Base-by-base conservation (phyloP, 2,329 filamentous ascomycete genomes). In the Chaetomium globosum region DNA sequence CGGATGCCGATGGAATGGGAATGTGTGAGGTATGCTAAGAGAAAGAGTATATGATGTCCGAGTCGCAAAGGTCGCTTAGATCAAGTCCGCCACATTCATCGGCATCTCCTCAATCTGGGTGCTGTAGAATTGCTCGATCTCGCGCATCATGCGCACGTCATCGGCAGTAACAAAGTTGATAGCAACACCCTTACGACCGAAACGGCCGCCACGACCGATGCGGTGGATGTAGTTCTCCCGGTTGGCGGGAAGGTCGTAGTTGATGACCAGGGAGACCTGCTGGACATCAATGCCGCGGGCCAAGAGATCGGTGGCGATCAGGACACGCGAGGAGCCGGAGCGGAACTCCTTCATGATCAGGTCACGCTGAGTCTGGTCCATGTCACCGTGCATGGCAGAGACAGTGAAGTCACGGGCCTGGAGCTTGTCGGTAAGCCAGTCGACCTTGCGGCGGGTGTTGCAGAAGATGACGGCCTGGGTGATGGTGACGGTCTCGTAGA, bases 281-380 rank as follows among this genome's bases (percentile, higher is more conserved):
- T 99, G 95, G 76, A 99, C 95, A 82, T 99, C 95, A 82, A 99
- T 99, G 89, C 95, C 95, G 90, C 95, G 94, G 79, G 95, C 95
- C 80, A 97, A 86, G 71, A 99, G 87, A 79, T 99, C 95, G 71
- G 95, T 99, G 81, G 95, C 93, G 77, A 99, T 99, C 77, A 99
- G 86, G 73, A 99, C 95, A 90, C 95, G 93, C 71, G 93, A 97
- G 79, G 93, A 97, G 73, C 95, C 95, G 73, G 93, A 97, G 77
- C 95, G 93, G 91, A 99, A 99, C 85, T 99, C 95, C 89, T 99
- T 97, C 95, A 99, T 99, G 82, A 99, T 99, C 78, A 96, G 86
- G 81, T 98, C 95, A 88, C 95, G 93, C 86, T 98, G 93, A 76
- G 83, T 84, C 85, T 97, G 93, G 81, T 97, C 93, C 95, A 99